phyloP scores from a whole-genome alignment of 306 rosid species.

The Quercus engelmannii region DNA sequence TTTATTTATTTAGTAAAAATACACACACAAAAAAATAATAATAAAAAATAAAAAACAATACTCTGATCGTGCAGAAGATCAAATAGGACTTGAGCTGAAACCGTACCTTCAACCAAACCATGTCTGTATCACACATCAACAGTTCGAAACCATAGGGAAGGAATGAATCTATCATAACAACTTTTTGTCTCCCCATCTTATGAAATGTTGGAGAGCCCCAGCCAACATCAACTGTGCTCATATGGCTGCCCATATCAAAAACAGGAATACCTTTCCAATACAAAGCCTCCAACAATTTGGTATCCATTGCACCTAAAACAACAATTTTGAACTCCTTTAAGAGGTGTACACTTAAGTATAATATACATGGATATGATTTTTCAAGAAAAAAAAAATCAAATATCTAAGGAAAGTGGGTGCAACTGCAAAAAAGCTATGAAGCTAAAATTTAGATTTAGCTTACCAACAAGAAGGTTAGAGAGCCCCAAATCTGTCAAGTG shows the following conservation, averaged over 20 bases:
- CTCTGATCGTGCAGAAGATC: neutral
- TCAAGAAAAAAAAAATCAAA: neutral
- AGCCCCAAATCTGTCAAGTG: constrained; percentile 73
- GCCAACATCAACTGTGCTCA: constrained; percentile 95
- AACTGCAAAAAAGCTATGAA: neutral
- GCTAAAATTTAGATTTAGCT: constrained; percentile 23
- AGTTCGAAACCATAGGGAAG: constrained; percentile 83
- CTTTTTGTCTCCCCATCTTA: constrained; percentile 98
- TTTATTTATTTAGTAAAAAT: neutral
- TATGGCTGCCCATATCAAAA: constrained; percentile 97
- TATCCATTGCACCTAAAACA: constrained; percentile 93
- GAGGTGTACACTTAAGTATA: constrained; percentile 8
- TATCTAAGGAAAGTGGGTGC: constrained; percentile 6
- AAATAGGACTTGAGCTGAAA: neutral
- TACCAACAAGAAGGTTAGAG: constrained; percentile 89
- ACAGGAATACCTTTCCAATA: constrained; percentile 92
- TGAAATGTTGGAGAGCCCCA: constrained; percentile 98
- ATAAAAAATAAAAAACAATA: neutral
- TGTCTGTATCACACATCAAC: constrained; percentile 98
- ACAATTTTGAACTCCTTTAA: constrained; percentile 27
- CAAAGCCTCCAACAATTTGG: constrained; percentile 84
- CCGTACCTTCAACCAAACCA: constrained; percentile 97
- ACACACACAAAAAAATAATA: neutral
- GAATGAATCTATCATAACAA: constrained; percentile 72
- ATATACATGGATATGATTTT: neutral